Percentiles rank a stretch among this genome's conserved stretches.
Conservation (phyloP, 108 stramenopile genomes). For the Stephanodiscus minutulus region DNA sequence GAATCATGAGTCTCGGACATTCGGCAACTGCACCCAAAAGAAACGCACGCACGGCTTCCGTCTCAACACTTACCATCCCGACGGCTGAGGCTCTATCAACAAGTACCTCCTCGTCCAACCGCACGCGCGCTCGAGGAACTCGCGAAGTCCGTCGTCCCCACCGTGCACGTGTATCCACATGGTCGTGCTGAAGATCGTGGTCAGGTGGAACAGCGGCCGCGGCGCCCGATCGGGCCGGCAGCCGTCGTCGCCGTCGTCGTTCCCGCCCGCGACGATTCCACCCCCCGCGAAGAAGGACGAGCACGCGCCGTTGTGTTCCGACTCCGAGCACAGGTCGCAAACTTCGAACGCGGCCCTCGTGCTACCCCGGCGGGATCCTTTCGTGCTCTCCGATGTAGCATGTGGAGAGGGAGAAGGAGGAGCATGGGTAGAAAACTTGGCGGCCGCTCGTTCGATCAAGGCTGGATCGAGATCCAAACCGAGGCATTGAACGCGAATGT, state of each 20-base stretch:
- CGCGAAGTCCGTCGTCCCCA: conserved; percentile 52
- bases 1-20: too few relatives aligned
- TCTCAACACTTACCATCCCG: conserved; percentile 39
- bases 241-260: background rate
- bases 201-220: conserved; percentile 41
- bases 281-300: conserved; percentile 16
- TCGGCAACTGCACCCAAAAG: too few relatives aligned
- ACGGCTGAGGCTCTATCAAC: conserved; percentile 60
- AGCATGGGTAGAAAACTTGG: conserved; percentile 23
- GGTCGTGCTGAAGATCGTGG: conserved; percentile 60
- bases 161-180: conserved; percentile 66
- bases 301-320: conserved; percentile 32
- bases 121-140: conserved; percentile 46
- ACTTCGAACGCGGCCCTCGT: conserved; percentile 26
- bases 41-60: background rate
- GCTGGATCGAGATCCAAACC: conserved; percentile 56
- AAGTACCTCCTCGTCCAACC: conserved; percentile 47
- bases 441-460: conserved; percentile 48
- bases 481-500: conserved; percentile 24
- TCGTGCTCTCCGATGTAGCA: background rate
- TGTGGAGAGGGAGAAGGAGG: background rate
- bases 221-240: background rate
- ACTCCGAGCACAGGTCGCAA: conserved; percentile 40
- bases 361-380: background rate
- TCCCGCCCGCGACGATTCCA: background rate